Evolutionary conservation across 2,329 filamentous ascomycete species (phyloP).

Genomic region (Drechslera avenae): DNA sequence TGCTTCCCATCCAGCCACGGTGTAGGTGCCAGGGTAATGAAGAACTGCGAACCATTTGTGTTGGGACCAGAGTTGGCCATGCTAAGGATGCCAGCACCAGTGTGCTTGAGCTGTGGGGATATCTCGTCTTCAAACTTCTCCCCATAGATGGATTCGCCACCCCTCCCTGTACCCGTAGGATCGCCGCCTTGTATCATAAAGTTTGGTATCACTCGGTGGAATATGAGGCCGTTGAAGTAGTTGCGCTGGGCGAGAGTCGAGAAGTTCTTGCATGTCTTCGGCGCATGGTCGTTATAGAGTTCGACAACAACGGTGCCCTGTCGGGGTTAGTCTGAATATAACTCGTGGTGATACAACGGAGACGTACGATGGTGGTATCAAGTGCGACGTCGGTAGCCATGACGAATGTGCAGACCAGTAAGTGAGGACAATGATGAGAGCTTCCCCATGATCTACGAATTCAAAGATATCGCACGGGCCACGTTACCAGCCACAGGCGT

Average conservation of each 20-base stretch:
- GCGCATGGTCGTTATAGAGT: conserved; percentile 87
- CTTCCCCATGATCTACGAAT: conserved; percentile 7
- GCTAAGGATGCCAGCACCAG: conserved; percentile 87
- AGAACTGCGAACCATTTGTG: conserved; percentile 95
- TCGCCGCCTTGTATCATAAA: conserved; percentile 98
- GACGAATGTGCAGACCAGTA: conserved; percentile 16
- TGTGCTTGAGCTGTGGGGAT: conserved; percentile 77
- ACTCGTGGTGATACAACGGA: accelerated
- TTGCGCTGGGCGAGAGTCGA: conserved; percentile 75
- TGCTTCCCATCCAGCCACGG: conserved; percentile 98
- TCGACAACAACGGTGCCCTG: conserved; percentile 85
- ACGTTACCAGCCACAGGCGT: conserved; percentile 12
- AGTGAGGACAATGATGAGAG: conserved; percentile 30
- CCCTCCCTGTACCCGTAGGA: conserved; percentile 89
- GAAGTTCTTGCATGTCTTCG: conserved; percentile 90
- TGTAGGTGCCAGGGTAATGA: conserved; percentile 90
- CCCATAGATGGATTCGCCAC: conserved; percentile 87
- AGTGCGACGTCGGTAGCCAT: conserved; percentile 71
- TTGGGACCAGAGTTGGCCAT: conserved; percentile 96
- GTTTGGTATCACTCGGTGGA: conserved; percentile 92
- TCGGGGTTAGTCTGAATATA: conserved; percentile 3
- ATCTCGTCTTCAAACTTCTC: conserved; percentile 96
- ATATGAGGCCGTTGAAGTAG: conserved; percentile 85
- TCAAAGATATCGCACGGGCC: conserved; percentile 13
- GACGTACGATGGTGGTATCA: conserved; percentile 62